These are phyloP conservation scores for Thelonectria olida DNA, from an alignment of 2,329 filamentous ascomycete species.

Conservation along the genomic window DNA sequence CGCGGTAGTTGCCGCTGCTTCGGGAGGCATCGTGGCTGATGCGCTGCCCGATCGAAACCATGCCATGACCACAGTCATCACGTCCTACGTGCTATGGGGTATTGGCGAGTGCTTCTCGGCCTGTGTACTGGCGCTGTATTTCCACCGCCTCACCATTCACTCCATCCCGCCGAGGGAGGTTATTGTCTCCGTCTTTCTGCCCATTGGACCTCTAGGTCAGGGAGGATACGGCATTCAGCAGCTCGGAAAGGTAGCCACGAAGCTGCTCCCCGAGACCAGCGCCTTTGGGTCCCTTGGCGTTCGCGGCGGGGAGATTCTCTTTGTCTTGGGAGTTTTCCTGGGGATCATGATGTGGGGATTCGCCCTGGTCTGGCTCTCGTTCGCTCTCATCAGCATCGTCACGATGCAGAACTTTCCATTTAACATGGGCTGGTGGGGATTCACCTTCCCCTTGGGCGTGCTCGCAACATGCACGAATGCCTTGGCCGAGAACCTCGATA, in stretches of 20 bases:
- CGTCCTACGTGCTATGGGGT: conserved; percentile 75
- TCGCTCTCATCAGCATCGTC: conserved; percentile 52
- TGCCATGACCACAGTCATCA: conserved; percentile 69
- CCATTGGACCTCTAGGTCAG: conserved; percentile 73
- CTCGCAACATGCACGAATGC: conserved; percentile 52
- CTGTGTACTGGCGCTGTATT: conserved; percentile 73
- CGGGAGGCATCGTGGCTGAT: conserved; percentile 71
- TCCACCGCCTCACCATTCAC: conserved; percentile 73
- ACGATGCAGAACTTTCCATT: conserved; percentile 54
- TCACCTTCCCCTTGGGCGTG: conserved; percentile 58
- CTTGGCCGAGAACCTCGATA: conserved; percentile 53
- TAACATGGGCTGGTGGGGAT: conserved; percentile 60
- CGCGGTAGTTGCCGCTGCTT: conserved; percentile 71
- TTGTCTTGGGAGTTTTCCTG: conserved; percentile 62
- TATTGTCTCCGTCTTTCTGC: conserved; percentile 74
- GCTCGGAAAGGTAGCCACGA: conserved; percentile 57
- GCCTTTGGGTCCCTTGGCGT: conserved; percentile 56
- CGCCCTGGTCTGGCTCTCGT: conserved; percentile 54
- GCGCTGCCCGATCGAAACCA: conserved; percentile 63
- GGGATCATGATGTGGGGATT: conserved; percentile 57
- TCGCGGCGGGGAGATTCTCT: conserved; percentile 57
- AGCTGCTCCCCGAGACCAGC: conserved; percentile 49
- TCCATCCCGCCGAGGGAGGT: conserved; percentile 72
- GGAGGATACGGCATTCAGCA: conserved; percentile 68
- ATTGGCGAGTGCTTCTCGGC: conserved; percentile 67